These are phyloP conservation scores for Juncus inflexus DNA, from an alignment of 176 grass and related monocot species.

Conservation along the genomic window DNA sequence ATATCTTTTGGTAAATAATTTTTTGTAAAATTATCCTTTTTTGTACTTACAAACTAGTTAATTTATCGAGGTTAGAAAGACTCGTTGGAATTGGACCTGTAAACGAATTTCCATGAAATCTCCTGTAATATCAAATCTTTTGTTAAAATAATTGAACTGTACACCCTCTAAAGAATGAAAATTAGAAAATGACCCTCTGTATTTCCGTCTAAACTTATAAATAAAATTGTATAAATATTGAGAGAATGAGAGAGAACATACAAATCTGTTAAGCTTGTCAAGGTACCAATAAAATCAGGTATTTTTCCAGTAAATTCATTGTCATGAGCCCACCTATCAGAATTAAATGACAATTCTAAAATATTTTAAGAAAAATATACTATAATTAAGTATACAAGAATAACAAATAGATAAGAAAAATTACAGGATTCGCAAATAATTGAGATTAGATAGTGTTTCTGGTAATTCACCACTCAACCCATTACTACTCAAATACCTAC, in stretches of 20 bases:
- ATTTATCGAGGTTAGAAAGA: slow-evolving; percentile 43
- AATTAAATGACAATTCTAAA: background rate
- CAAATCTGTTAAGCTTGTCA: slow-evolving; percentile 38
- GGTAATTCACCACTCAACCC: slow-evolving; percentile 24
- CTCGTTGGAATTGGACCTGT: slow-evolving; percentile 57
- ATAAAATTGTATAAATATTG: background rate
- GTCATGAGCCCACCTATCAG: slow-evolving; percentile 49
- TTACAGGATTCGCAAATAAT: slow-evolving; percentile 38
- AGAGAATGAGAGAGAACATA: slow-evolving; percentile 32
- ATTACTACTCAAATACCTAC: background rate
- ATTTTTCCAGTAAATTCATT: slow-evolving; percentile 62
- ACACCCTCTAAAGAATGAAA: no score
- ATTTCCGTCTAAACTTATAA: no score
- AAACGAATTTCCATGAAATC: slow-evolving; percentile 73
- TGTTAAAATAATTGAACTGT: no score
- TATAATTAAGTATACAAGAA: background rate
- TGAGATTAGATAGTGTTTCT: slow-evolving; percentile 49
- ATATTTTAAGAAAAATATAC: slow-evolving; percentile 19
- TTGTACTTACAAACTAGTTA: slow-evolving; percentile 48
- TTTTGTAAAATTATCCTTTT: no score
- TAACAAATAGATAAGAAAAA: background rate
- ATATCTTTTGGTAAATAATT: no score
- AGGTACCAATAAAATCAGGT: slow-evolving; percentile 54
- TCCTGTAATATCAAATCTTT: slow-evolving; percentile 29
- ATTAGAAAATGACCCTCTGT: background rate